Percentiles rank a stretch among this genome's conserved stretches.
phyloP scores from a whole-genome alignment of 176 grass and related monocot genomes.

The Eremochloa ophiuroides region DNA sequence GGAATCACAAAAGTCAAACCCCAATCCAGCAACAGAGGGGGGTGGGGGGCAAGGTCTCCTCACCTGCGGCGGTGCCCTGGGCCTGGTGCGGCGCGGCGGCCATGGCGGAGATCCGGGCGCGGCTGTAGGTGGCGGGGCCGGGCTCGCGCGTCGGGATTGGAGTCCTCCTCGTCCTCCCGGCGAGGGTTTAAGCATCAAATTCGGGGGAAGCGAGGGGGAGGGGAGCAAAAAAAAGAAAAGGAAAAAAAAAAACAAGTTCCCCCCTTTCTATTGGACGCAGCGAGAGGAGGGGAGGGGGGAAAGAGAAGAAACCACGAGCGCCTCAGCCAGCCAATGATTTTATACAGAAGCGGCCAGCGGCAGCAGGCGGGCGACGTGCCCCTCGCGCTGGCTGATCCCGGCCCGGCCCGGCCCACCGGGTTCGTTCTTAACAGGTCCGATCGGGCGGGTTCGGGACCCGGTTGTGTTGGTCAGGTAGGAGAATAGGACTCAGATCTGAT shows the following conservation, averaged over 20 bases:
- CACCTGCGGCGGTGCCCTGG: constrained; percentile 13
- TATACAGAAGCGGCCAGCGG: neutral
- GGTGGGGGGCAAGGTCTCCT: neutral
- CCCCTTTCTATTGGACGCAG: constrained; percentile 21
- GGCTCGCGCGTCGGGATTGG: neutral
- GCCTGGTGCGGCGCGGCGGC: constrained; percentile 29
- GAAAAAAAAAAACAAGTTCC: neutral
- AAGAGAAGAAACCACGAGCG: constrained; percentile 1
- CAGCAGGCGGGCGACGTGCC: neutral
- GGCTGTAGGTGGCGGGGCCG: neutral
- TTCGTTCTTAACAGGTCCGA: neutral
- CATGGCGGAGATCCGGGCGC: constrained; percentile 37
- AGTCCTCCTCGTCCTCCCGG: neutral
- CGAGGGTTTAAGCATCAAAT: constrained; percentile 39
- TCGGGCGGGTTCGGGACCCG: neutral
- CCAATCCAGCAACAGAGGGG: neutral
- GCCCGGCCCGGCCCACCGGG: neutral
- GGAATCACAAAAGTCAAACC: constrained; percentile 3
- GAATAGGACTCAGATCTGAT: neutral
- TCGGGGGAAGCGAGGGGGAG: neutral
- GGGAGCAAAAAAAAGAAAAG: neutral
- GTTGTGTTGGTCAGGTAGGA: neutral
- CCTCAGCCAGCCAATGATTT: constrained; percentile 16
- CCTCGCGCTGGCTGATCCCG: neutral
- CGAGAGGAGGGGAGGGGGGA: neutral